Evolutionary conservation across 768 basidiomycete genomes (phyloP).

Genomic region (Rhizopogon salebrosus): DNA sequence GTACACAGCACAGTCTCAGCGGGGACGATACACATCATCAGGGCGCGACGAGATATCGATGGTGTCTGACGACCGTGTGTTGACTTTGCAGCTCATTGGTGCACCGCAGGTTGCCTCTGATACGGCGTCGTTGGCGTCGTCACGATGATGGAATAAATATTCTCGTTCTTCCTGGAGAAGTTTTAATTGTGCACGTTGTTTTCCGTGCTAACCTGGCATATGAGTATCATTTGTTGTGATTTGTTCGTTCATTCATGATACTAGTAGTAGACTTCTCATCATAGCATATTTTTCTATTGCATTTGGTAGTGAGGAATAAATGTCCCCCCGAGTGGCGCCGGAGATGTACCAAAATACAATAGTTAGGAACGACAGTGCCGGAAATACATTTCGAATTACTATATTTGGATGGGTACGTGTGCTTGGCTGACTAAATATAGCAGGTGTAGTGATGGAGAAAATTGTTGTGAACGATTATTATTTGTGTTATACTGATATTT

Average conservation of each 20-base stretch:
- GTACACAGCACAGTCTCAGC: conserved; percentile 35
- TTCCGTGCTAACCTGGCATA: conserved; percentile 1
- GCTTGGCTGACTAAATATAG: neutral
- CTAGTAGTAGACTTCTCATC: conserved; percentile 5
- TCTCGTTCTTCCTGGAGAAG: neutral
- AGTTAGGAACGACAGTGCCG: neutral
- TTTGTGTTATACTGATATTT: neutral
- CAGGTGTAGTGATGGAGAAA: neutral
- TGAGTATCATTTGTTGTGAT: conserved; percentile 11
- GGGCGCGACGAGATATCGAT: conserved; percentile 84
- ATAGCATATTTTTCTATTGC: conserved; percentile 27
- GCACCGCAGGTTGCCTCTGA: conserved; percentile 9
- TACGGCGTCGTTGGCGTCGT: conserved; percentile 10
- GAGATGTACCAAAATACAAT: neutral
- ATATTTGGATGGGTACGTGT: neutral
- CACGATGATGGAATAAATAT: conserved; percentile 10
- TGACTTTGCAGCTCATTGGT: conserved; percentile 53
- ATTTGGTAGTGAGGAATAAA: neutral
- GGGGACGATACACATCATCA: conserved; percentile 42
- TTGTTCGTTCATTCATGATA: conserved; percentile 13
- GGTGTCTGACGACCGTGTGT: conserved; percentile 83
- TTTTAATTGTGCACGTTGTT: neutral
- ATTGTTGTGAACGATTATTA: too few relatives aligned
- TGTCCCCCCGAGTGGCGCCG: neutral
- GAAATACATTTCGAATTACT: neutral